Evolutionary conservation across 1,284 basidiomycete genomes (phyloP).

Genomic region (Porodaedalea pini): DNA sequence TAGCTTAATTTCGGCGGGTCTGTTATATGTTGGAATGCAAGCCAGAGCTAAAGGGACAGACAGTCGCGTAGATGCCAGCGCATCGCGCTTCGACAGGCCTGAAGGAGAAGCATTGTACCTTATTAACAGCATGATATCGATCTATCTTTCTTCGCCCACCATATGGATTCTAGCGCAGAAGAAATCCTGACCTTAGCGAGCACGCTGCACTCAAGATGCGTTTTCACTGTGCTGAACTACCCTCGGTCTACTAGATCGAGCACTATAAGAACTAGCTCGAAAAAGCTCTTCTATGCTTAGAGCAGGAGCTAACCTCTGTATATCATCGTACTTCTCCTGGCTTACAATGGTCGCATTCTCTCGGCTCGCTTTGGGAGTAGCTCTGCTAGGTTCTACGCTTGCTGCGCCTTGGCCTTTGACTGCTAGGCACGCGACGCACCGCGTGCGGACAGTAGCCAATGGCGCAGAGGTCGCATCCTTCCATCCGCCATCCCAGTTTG

Average conservation of each 20-base stretch:
- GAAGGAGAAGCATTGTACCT: background rate
- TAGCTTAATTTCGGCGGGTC: too few species aligned
- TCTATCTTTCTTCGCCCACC: background rate
- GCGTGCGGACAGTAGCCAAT: background rate
- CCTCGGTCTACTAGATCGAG: background rate
- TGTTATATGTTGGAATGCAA: too few species aligned
- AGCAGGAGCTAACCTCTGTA: background rate
- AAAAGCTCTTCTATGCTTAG: background rate
- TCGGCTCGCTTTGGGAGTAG: background rate
- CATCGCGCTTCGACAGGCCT: background rate
- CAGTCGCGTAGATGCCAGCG: background rate
- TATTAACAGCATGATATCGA: too few species aligned
- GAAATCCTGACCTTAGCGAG: background rate
- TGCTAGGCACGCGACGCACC: constrained; percentile 1
- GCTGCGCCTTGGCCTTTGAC: background rate
- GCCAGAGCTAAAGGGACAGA: too few species aligned
- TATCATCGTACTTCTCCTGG: background rate
- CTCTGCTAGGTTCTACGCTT: background rate
- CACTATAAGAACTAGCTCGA: background rate
- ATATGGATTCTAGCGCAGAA: background rate
- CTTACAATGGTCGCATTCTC: constrained; percentile 1
- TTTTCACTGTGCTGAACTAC: background rate
- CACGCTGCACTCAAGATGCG: background rate
- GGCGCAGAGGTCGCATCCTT: background rate
- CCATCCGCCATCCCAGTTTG: constrained; percentile 3